Base-by-base conservation (phyloP, 768 basidiomycete species). In the Fomitopsis pulvina region DNA sequence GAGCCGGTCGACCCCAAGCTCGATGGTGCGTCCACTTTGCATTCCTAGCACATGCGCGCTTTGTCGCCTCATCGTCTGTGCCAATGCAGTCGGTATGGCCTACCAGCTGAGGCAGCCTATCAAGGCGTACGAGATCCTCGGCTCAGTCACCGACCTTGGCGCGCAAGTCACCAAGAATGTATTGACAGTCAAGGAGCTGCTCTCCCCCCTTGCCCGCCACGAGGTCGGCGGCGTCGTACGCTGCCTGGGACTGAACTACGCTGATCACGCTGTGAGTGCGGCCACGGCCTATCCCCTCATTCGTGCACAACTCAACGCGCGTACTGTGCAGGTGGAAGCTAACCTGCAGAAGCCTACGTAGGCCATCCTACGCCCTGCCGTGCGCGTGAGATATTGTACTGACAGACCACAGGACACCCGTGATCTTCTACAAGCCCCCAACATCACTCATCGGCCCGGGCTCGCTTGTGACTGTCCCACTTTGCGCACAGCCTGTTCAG, bases 231-330 rank as follows among this genome's bases (percentile, higher is more conserved):
- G 78, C 52, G 67, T 83, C 2, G 85, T 87, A 24, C 77, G 88
- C 10, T 89, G 87, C 66, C 67, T 92, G 11, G 88, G 88, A 0
- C 67, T 92, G 42, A 92, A 92, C 63, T 92, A 92, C 61, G 76
- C 77, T n/a, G 87, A 90, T 58, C 87, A 91, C 68, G 89, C 89
- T 6, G 88, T 77, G 72, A 58, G 52, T 76, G 21, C 40, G 32
- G 24, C 27, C 25, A 18, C n/a, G 4, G 14, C 32, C 5, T 24
- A 37, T 10, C 26, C 4, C 21, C 34, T 8, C 18, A 8, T 21
- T 21, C 39, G 26, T 22, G 37, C 14, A 38, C 18, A 4, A 3
- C 27, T 4, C 6, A 20, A 21, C 21, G 34, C 18, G 26, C 18
- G 30, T 26, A 2, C 9, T 30, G 24, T 27, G 5, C 24, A 87